These are phyloP conservation scores for Penicillium waksmanii DNA, from an alignment of 495 filamentous ascomycete genomes.

Conservation along the genomic window DNA sequence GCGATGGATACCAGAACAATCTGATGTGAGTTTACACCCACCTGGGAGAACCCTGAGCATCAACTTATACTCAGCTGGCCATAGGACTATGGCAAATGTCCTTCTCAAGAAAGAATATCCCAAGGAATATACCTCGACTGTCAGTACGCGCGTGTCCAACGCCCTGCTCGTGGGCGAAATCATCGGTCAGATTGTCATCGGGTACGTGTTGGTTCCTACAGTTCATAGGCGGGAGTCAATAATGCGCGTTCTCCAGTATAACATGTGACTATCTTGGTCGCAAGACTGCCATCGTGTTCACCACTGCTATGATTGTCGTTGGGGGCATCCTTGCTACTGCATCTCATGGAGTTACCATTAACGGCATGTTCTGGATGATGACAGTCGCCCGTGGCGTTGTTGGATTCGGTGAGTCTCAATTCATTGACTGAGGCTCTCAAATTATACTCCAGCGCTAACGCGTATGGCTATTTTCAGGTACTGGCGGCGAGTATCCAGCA, in stretches of 20 bases:
- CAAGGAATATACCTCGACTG: conserved; percentile 45
- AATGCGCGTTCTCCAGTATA: conserved; percentile 23
- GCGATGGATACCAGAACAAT: conserved; percentile 58
- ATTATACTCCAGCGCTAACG: not conserved
- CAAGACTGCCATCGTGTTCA: conserved; percentile 56
- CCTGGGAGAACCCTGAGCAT: not conserved
- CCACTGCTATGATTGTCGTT: conserved; percentile 55
- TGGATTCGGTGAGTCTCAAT: conserved; percentile 42
- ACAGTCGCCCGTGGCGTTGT: conserved; percentile 51
- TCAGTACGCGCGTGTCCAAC: conserved; percentile 56
- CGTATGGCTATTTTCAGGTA: conserved; percentile 14
- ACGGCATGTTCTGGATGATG: conserved; percentile 61
- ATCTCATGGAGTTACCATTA: conserved; percentile 47
- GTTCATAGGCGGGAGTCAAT: not conserved
- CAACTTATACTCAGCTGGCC: not conserved
- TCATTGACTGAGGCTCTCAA: not conserved
- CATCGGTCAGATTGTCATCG: conserved; percentile 54
- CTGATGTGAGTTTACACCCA: conserved; percentile 38
- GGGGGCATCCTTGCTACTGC: conserved; percentile 56
- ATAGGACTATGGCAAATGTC: conserved; percentile 55
- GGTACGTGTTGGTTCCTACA: conserved; percentile 23
- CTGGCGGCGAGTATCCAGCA: conserved; percentile 53
- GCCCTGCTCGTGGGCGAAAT: conserved; percentile 57
- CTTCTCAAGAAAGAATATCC: conserved; percentile 51
- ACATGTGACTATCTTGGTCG: conserved; percentile 57